Conservation (phyloP, 768 basidiomycete genomes). For the Pleurotus tuber-regium region DNA sequence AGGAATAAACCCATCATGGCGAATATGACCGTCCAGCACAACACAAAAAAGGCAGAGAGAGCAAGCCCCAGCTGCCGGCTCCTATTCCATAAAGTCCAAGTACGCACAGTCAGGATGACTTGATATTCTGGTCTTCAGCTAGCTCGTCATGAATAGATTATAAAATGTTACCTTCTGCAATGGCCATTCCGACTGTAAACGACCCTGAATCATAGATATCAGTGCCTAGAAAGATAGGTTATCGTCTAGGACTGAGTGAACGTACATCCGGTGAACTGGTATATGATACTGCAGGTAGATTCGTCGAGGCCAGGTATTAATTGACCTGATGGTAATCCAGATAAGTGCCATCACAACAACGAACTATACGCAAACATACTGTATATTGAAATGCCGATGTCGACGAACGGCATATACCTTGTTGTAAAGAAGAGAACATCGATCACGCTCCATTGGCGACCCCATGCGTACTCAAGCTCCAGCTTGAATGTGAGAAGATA, state of each 20-base stretch:
- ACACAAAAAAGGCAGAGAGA: constrained; percentile 2
- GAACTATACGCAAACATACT: not conserved
- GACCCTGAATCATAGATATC: not conserved
- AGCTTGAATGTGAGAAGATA: not conserved
- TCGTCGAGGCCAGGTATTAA: not conserved
- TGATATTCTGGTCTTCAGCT: not conserved
- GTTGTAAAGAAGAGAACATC: not conserved
- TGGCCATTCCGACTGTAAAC: not conserved
- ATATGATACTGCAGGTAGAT: not conserved
- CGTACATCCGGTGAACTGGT: constrained; percentile 3
- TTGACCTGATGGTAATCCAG: not conserved
- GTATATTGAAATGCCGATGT: constrained; percentile 4
- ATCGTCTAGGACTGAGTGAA: no score
- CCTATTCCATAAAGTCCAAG: not conserved
- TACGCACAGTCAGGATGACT: constrained; percentile 7
- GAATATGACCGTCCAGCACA: constrained; percentile 3
- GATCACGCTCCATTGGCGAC: not conserved
- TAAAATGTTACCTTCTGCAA: constrained; percentile 2
- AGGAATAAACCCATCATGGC: constrained; percentile 4
- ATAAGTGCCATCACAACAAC: not conserved
- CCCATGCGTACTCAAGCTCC: constrained; percentile 1
- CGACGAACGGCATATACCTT: not conserved
- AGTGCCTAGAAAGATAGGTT: no score
- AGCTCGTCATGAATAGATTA: no score
- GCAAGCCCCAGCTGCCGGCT: not conserved